phyloP scores from a whole-genome alignment of 1,139 yeast species.

The Taphrina pruni region DNA sequence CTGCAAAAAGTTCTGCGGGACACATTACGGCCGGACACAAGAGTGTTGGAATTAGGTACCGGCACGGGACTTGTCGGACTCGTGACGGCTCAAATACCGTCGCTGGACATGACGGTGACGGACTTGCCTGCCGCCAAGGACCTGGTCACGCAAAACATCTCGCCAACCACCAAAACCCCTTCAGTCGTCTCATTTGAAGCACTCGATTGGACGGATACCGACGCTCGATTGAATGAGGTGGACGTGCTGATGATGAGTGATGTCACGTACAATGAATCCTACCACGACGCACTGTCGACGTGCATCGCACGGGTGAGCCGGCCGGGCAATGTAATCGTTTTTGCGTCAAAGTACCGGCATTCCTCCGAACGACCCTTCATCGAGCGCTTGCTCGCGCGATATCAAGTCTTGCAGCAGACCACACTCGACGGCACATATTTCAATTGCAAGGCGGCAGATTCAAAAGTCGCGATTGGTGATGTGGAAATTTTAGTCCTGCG shows the following conservation, averaged over 20 bases:
- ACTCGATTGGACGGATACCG: conserved; percentile 22
- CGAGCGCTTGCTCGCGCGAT: neutral
- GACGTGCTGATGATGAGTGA: conserved; percentile 30
- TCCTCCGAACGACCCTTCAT: conserved; percentile 22
- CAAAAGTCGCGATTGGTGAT: conserved; percentile 17
- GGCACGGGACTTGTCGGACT: conserved; percentile 32
- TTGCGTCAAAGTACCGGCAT: conserved; percentile 36
- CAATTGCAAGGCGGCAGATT: neutral
- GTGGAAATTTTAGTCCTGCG: conserved; percentile 24
- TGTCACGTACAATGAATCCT: conserved; percentile 32
- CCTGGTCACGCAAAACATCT: conserved; percentile 5
- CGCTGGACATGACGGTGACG: conserved; percentile 10
- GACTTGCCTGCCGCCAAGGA: conserved; percentile 23
- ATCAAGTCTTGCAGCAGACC: neutral
- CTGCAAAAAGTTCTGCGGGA: neutral
- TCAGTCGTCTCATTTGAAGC: conserved; percentile 1
- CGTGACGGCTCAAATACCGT: conserved; percentile 8
- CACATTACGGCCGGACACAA: neutral
- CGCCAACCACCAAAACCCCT: neutral
- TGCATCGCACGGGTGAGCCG: neutral
- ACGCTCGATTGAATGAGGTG: neutral
- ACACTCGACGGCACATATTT: neutral
- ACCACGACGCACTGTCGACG: conserved; percentile 22
- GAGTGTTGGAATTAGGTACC: conserved; percentile 31
- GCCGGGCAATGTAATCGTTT: neutral